phyloP scores from a whole-genome alignment of 2,329 filamentous ascomycete genomes.

The Scortechinia acanthostroma region DNA sequence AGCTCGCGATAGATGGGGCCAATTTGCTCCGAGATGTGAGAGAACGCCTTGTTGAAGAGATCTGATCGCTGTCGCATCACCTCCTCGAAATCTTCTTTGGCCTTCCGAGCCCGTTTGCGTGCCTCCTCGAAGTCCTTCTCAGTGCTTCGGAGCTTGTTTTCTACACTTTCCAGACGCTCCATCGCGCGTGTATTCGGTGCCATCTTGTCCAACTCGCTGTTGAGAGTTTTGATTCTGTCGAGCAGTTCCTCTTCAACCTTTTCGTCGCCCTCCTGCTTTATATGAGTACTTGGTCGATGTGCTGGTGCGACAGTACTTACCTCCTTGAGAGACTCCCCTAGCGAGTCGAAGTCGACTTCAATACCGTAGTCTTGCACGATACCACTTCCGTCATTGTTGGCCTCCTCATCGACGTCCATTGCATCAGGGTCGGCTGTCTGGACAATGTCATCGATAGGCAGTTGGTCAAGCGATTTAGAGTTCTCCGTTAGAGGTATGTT shows the following conservation, averaged over 20 bases:
- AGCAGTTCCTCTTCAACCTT: constrained; percentile 69
- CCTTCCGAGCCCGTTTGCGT: constrained; percentile 64
- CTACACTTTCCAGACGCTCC: constrained; percentile 80
- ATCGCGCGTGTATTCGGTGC: constrained; percentile 95
- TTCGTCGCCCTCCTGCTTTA: constrained; percentile 49
- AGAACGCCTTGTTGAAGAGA: constrained; percentile 90
- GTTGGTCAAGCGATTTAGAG: constrained; percentile 66
- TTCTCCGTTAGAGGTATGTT: constrained; percentile 71
- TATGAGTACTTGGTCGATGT: constrained; percentile 10
- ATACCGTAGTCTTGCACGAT: constrained; percentile 86
- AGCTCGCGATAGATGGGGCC: constrained; percentile 90
- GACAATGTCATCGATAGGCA: constrained; percentile 81
- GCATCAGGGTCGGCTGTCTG: constrained; percentile 73
- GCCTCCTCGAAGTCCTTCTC: constrained; percentile 87
- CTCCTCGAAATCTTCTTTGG: constrained; percentile 76
- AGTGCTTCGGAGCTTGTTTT: constrained; percentile 73
- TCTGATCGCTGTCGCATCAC: constrained; percentile 79
- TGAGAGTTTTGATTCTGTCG: constrained; percentile 70
- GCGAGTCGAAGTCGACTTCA: constrained; percentile 73
- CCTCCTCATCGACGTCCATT: constrained; percentile 83
- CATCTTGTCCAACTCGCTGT: constrained; percentile 80
- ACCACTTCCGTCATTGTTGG: constrained; percentile 50
- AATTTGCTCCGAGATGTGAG: constrained; percentile 91
- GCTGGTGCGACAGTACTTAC: constrained; percentile 34
- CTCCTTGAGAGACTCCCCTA: constrained; percentile 76